Evolutionary conservation across 345 rosid species (phyloP).

Genomic region (Pugionium cornutum): DNA sequence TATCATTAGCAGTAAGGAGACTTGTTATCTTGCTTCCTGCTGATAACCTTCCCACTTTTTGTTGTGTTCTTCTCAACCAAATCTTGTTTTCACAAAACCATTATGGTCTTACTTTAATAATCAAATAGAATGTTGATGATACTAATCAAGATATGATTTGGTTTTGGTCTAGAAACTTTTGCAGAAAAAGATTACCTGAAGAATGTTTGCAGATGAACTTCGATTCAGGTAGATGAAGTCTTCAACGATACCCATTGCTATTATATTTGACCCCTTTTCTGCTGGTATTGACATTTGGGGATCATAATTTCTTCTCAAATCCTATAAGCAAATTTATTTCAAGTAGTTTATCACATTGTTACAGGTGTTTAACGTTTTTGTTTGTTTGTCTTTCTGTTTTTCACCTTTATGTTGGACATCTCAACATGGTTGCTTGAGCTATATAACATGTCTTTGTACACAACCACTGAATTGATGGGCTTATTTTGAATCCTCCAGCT

Average conservation of each 20-base stretch:
- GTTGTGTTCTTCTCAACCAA: conserved; percentile 80
- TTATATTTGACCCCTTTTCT: conserved; percentile 53
- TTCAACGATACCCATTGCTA: conserved; percentile 73
- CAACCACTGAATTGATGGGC: conserved; percentile 61
- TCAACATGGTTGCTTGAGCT: conserved; percentile 65
- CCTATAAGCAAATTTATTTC: conserved; percentile 46
- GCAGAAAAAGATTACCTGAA: conserved; percentile 54
- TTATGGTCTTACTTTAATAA: conserved; percentile 1
- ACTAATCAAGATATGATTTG: not conserved
- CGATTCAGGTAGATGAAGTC: conserved; percentile 81
- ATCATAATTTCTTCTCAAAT: conserved; percentile 64
- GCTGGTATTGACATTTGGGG: conserved; percentile 59
- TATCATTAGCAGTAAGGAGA: conserved; percentile 75
- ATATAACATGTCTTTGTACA: conserved; percentile 83
- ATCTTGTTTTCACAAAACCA: conserved; percentile 49
- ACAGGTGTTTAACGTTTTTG: not conserved
- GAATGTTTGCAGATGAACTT: conserved; percentile 66
- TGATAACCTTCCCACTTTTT: conserved; percentile 85
- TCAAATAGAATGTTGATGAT: not conserved
- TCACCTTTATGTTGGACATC: conserved; percentile 75
- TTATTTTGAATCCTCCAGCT: conserved; percentile 72
- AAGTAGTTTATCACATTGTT: conserved; percentile 5
- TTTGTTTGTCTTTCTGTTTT: not conserved
- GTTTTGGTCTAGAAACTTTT: conserved; percentile 7
- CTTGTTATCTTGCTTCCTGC: conserved; percentile 91